Evolutionary conservation across 2,329 filamentous ascomycete genomes (phyloP).

Genomic region (Bimuria novae-zelandiae): DNA sequence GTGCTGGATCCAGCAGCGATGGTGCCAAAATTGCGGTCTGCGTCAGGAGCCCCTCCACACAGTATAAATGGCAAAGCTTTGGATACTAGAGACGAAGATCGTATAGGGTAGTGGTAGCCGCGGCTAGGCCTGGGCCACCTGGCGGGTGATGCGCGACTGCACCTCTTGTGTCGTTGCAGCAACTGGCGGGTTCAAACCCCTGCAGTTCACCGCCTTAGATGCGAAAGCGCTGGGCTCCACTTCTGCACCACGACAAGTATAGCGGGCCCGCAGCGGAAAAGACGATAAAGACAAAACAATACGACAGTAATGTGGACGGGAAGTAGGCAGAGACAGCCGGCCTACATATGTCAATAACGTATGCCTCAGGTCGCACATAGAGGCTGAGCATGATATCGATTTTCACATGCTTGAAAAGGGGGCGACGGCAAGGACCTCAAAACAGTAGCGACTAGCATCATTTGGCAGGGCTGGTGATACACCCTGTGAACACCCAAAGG

Average conservation of each 20-base stretch:
- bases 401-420: constrained; percentile 33
- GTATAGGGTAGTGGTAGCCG: constrained; percentile 2
- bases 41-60: constrained; percentile 6
- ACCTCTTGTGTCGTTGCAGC: constrained; percentile 10
- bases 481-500: constrained; percentile 13
- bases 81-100: constrained; percentile 10
- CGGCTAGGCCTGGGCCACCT: constrained; percentile 12
- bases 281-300: not conserved
- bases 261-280: constrained; percentile 18
- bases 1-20: constrained; percentile 17
- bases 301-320: constrained; percentile 7
- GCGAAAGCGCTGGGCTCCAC: constrained; percentile 9
- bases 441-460: constrained; percentile 24
- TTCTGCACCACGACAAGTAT: constrained; percentile 16
- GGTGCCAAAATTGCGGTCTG: constrained; percentile 16
- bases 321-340: constrained; percentile 15
- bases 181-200: constrained; percentile 19
- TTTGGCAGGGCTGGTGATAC: constrained; percentile 32
- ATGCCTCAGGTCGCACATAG: constrained; percentile 10
- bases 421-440: constrained; percentile 10
- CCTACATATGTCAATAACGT: constrained; percentile 24
- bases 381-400: constrained; percentile 26
- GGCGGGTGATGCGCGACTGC: constrained; percentile 13
- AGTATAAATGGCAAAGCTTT: constrained; percentile 5
- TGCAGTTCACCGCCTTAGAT: constrained; percentile 26